phyloP scores from a whole-genome alignment of 2,329 filamentous ascomycete genomes.

The Diaporthe humulicola region DNA sequence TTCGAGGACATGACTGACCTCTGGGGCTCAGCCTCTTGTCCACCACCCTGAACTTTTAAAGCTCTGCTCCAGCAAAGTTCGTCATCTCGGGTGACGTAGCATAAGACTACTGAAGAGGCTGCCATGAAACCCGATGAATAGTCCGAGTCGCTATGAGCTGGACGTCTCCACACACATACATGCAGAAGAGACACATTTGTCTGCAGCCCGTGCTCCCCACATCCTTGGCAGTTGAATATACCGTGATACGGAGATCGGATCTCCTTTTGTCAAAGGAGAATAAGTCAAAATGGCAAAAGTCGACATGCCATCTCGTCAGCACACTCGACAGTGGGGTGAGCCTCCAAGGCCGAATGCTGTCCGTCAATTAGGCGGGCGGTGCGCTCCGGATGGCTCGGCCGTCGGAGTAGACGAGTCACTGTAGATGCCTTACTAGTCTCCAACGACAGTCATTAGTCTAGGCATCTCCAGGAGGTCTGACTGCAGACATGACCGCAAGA shows the following conservation, averaged over 20 bases:
- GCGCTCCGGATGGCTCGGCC: slow-evolving; percentile 3
- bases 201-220: neutral
- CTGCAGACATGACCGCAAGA: neutral
- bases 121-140: neutral
- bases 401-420: neutral
- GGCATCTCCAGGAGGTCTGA: neutral
- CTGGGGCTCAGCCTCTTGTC: neutral
- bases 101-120: neutral
- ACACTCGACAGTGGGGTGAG: neutral
- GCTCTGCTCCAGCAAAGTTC: too few relatives aligned
- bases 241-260: neutral
- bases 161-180: neutral
- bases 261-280: neutral
- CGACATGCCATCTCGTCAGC: neutral
- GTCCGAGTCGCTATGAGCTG: neutral
- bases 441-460: neutral
- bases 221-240: neutral
- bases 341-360: neutral
- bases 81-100: neutral
- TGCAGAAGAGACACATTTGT: neutral
- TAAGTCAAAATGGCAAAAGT: neutral
- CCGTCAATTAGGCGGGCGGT: neutral
- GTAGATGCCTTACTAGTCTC: neutral
- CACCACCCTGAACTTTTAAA: neutral
- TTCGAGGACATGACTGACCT: neutral